phyloP scores from a whole-genome alignment of 768 basidiomycete genomes.

The Leucocoprinus sp. region DNA sequence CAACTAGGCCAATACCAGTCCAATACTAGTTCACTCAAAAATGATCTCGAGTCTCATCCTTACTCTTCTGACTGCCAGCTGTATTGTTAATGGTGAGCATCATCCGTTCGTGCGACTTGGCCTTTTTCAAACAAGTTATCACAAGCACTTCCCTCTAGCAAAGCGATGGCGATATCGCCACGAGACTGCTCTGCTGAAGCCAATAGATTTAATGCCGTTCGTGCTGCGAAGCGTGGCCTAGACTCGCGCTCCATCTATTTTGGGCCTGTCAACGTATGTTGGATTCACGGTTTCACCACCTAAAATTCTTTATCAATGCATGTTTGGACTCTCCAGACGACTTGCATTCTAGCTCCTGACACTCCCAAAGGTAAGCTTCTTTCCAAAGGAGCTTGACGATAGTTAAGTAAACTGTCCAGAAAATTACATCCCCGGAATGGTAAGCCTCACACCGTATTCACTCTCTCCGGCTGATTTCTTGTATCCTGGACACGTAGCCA shows the following conservation, averaged over 20 bases:
- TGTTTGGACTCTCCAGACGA: slow-evolving; percentile 11
- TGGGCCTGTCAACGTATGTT: slow-evolving; percentile 17
- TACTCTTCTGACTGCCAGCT: neutral
- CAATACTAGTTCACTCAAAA: neutral
- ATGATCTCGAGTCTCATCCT: slow-evolving; percentile 7
- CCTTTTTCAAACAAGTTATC: neutral
- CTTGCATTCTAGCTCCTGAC: slow-evolving; percentile 19
- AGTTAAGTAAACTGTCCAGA: neutral
- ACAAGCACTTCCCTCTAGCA: slow-evolving; percentile 2
- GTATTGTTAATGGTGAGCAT: slow-evolving; percentile 3
- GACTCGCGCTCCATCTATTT: slow-evolving; percentile 16
- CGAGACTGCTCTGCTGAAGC: slow-evolving; percentile 19
- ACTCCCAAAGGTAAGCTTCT: slow-evolving; percentile 11
- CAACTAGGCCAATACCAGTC: neutral
- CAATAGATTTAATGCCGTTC: slow-evolving; percentile 11
- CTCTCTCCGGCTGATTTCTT: neutral
- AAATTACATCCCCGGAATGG: slow-evolving; percentile 7
- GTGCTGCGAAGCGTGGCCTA: slow-evolving; percentile 17
- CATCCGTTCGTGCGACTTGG: neutral
- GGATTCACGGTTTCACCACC: neutral
- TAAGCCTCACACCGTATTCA: neutral
- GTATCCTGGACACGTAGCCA: slow-evolving; percentile 12
- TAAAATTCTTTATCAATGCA: neutral
- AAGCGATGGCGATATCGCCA: slow-evolving; percentile 8
- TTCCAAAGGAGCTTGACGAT: too few relatives aligned